These are phyloP conservation scores for Lepidium africanum DNA, from an alignment of 345 rosid genomes.

Conservation along the genomic window DNA sequence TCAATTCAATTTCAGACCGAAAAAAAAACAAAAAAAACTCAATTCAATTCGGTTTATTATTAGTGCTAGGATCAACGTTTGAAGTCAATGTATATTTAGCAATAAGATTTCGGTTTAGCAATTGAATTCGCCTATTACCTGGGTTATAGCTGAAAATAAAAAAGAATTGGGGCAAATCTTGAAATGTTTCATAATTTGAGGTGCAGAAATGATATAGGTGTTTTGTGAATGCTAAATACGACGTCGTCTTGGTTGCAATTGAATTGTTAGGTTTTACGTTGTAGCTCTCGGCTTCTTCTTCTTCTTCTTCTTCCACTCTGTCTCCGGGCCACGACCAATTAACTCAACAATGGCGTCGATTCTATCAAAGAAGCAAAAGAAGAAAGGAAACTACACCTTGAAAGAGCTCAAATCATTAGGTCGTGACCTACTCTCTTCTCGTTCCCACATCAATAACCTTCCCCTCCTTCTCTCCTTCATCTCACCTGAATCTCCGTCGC, in stretches of 20 bases:
- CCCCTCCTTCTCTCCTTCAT: slow-evolving; percentile 70
- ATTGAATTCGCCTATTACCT: not conserved
- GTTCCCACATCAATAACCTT: slow-evolving; percentile 65
- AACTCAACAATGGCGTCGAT: slow-evolving; percentile 43
- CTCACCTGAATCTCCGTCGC: slow-evolving; percentile 55
- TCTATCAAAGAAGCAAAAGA: slow-evolving; percentile 29
- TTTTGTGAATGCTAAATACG: not conserved
- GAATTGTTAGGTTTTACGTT: not conserved
- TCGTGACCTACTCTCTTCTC: slow-evolving; percentile 63
- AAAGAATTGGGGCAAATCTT: not conserved
- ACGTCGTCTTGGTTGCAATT: not conserved
- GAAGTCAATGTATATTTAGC: no score
- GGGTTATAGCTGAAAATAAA: not conserved
- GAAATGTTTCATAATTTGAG: not conserved
- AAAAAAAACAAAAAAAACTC: no score
- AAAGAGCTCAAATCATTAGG: slow-evolving; percentile 67
- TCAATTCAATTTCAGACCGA: not conserved
- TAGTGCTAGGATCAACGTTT: no score
- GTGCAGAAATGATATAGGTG: not conserved
- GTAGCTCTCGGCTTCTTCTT: not conserved
- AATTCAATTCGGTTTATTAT: not conserved
- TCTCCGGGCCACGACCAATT: slow-evolving; percentile 5
- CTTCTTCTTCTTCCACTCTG: not conserved
- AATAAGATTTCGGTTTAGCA: not conserved
- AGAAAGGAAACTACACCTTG: slow-evolving; percentile 31